Percentiles rank a stretch among this genome's conserved stretches.
Evolutionary conservation across 129 eudicot species (phyloP).

Genomic region (Chrysanthemum lavandulifolium): DNA sequence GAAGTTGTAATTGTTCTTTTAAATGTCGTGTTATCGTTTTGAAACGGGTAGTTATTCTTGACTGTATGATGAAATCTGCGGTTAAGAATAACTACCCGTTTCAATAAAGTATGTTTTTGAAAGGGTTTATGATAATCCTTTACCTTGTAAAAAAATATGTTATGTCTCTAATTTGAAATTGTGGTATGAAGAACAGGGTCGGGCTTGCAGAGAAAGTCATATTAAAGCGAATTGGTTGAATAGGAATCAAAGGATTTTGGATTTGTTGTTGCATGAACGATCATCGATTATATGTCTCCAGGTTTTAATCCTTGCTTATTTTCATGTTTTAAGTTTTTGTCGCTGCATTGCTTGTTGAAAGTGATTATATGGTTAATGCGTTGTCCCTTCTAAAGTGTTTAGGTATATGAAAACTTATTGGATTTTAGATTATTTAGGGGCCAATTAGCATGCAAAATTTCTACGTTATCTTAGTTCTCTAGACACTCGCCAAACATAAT

Average conservation of each 20-base stretch:
- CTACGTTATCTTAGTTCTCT: too few relatives aligned
- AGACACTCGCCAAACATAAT: too few relatives aligned
- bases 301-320: conserved; percentile 27
- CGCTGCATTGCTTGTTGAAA: background rate
- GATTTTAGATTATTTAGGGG: too few relatives aligned
- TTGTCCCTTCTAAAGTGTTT: too few relatives aligned
- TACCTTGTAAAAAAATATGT: background rate
- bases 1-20: background rate
- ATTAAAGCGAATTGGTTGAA: conserved; percentile 36
- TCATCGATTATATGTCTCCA: conserved; percentile 61
- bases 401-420: too few relatives aligned
- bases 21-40: background rate
- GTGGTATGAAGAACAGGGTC: conserved; percentile 25
- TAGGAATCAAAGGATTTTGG: conserved; percentile 46
- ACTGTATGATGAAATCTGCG: too few relatives aligned
- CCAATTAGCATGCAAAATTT: too few relatives aligned
- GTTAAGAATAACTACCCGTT: too few relatives aligned
- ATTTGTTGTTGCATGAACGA: conserved; percentile 34
- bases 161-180: conserved; percentile 10
- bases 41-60: too few relatives aligned
- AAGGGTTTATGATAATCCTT: too few relatives aligned
- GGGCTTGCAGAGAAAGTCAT: conserved; percentile 44
- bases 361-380: too few relatives aligned
- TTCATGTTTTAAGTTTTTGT: background rate
- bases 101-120: too few relatives aligned